A percentile compares a stretch with the other conserved stretches of the same genome.
Conservation (phyloP, 208 protist species). For the Ichthyophonus hoferi region DNA sequence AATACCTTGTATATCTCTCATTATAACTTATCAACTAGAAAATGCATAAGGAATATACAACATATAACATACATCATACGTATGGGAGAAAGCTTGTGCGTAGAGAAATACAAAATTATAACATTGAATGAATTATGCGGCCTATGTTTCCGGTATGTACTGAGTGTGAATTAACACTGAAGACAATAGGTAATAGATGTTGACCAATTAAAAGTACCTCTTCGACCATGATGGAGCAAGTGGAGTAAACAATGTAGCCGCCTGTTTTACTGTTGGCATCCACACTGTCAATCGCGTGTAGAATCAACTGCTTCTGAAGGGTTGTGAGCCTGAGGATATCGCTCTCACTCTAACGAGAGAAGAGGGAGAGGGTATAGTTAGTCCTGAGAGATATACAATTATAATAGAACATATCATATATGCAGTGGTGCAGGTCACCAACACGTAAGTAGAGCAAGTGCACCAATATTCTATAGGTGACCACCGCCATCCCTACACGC, state of each 20-base stretch:
- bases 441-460: neutral
- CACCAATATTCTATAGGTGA: no score
- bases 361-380: no score
- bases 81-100: no score
- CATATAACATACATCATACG: no score
- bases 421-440: no score
- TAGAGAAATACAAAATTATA: neutral
- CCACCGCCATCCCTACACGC: neutral
- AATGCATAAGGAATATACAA: no score
- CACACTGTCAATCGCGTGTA: conserved; percentile 91
- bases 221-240: conserved; percentile 47
- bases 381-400: no score
- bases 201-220: neutral
- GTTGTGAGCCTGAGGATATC: conserved; percentile 81
- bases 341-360: conserved; percentile 50
- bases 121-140: neutral
- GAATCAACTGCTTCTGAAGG: conserved; percentile 91
- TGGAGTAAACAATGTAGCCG: conserved; percentile 79
- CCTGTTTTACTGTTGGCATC: conserved; percentile 75
- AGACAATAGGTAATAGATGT: no score
- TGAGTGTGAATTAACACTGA: no score
- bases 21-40: no score
- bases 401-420: neutral
- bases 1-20: no score
- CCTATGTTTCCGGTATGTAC: no score